Conservation (phyloP, 139 green algal genomes). For the Chlorella sp. region DNA sequence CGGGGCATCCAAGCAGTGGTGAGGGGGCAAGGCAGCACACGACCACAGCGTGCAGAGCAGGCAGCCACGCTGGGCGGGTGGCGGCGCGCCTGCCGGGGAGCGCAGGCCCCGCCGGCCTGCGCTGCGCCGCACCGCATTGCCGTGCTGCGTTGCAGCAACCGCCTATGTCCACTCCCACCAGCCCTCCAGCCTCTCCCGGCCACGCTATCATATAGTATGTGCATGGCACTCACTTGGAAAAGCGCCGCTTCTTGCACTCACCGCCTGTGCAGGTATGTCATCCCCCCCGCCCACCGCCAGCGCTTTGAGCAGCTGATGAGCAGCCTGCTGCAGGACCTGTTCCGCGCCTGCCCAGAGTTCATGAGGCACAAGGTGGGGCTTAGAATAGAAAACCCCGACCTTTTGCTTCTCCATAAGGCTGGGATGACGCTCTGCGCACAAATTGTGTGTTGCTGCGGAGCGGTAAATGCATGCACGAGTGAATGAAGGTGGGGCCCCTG, state of each 20-base stretch:
- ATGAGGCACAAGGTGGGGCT: conserved; percentile 74
- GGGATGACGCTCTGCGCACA: not conserved
- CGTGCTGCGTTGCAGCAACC: too few species aligned
- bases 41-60: not conserved
- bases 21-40: not conserved
- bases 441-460: too few species aligned
- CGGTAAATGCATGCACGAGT: too few species aligned
- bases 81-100: too few species aligned
- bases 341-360: conserved; percentile 71
- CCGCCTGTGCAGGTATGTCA: conserved; percentile 72
- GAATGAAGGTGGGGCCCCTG: too few species aligned
- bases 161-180: not conserved
- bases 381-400: too few species aligned
- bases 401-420: not conserved
- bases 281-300: conserved; percentile 66
- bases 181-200: not conserved
- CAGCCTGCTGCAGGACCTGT: conserved; percentile 62
- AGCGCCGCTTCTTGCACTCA: too few species aligned
- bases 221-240: too few species aligned
- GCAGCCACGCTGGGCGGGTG: too few species aligned
- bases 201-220: too few species aligned
- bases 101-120: not conserved
- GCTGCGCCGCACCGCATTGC: not conserved
- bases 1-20: conserved; percentile 90
- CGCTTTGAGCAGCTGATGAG: conserved; percentile 79